Conservation (phyloP, 2,329 filamentous ascomycete species). For the Zasmidium angulare region DNA sequence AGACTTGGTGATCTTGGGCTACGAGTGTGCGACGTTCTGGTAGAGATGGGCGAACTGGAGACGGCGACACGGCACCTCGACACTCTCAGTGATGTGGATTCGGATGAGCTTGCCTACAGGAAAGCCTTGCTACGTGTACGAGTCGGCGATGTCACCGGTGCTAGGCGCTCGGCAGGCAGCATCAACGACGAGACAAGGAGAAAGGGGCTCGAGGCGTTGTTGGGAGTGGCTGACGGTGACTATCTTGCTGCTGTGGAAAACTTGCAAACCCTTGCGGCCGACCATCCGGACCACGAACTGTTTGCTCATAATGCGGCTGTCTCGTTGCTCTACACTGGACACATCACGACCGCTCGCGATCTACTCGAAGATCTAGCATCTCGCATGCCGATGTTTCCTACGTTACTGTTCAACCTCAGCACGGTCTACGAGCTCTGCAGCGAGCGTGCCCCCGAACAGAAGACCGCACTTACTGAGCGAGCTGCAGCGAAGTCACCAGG, state of each 20-base stretch:
- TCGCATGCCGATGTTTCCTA: conserved; percentile 67
- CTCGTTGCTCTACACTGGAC: conserved; percentile 77
- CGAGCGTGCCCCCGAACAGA: conserved; percentile 69
- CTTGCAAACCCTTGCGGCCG: conserved; percentile 58
- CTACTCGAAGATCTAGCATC: conserved; percentile 67
- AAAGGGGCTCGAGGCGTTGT: conserved; percentile 63
- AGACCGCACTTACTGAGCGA: conserved; percentile 62
- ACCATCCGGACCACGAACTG: conserved; percentile 61
- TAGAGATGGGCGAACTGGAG: conserved; percentile 85
- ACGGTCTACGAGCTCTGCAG: conserved; percentile 92
- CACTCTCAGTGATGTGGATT: conserved; percentile 51
- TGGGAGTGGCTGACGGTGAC: conserved; percentile 75
- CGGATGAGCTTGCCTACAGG: conserved; percentile 42
- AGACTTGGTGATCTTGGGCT: conserved; percentile 74
- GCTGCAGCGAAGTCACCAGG: conserved; percentile 22
- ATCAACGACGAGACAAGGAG: conserved; percentile 23
- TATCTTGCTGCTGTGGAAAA: conserved; percentile 63
- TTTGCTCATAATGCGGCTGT: conserved; percentile 80
- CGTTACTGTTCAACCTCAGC: conserved; percentile 81
- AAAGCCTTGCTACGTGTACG: conserved; percentile 71
- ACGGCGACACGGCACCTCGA: conserved; percentile 74
- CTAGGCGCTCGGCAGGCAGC: conserved; percentile 14
- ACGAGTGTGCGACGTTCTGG: conserved; percentile 62
- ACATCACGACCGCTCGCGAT: conserved; percentile 67
- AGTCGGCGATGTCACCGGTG: conserved; percentile 67